Percentiles rank a stretch among this genome's conserved stretches.
Evolutionary conservation across 2,329 filamentous ascomycete species (phyloP).

Genomic region (Fusarium sp.): DNA sequence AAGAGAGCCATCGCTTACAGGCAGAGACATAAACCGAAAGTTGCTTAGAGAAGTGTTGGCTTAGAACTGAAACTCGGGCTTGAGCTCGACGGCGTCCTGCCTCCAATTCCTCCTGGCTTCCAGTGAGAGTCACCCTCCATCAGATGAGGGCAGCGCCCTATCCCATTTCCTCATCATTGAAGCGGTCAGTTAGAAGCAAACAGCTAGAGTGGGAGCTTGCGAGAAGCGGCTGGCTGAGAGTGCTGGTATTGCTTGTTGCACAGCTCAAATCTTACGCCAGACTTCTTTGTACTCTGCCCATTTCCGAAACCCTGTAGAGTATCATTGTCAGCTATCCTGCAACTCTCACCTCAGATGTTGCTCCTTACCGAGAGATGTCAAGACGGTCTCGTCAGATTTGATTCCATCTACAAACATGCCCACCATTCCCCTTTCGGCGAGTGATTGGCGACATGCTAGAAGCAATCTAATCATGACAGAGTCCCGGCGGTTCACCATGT

Average conservation of each 20-base stretch:
- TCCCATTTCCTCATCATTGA: background rate
- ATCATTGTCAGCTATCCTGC: constrained; percentile 18
- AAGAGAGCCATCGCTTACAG: background rate
- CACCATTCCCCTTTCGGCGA: constrained; percentile 64
- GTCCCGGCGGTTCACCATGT: constrained; percentile 59
- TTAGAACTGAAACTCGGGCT: background rate
- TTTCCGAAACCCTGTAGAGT: constrained; percentile 63
- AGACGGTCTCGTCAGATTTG: constrained; percentile 62
- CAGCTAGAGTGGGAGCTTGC: constrained; percentile 8
- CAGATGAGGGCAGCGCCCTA: background rate
- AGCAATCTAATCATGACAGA: constrained; percentile 66
- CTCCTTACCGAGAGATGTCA: constrained; percentile 64
- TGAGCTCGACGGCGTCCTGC: background rate
- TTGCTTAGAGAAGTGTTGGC: background rate
- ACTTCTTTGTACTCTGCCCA: constrained; percentile 70
- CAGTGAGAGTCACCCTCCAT: background rate
- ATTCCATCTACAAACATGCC: constrained; percentile 68
- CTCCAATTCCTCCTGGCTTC: background rate
- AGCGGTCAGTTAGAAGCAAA: background rate
- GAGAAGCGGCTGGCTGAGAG: background rate
- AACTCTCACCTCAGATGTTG: background rate
- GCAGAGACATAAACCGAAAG: background rate
- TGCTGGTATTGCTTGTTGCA: constrained; percentile 2
- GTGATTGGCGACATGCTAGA: constrained; percentile 61
- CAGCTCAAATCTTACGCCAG: constrained; percentile 58